These are phyloP conservation scores for Ustilago trichophora DNA, from an alignment of 1,284 basidiomycete genomes.

Conservation along the genomic window DNA sequence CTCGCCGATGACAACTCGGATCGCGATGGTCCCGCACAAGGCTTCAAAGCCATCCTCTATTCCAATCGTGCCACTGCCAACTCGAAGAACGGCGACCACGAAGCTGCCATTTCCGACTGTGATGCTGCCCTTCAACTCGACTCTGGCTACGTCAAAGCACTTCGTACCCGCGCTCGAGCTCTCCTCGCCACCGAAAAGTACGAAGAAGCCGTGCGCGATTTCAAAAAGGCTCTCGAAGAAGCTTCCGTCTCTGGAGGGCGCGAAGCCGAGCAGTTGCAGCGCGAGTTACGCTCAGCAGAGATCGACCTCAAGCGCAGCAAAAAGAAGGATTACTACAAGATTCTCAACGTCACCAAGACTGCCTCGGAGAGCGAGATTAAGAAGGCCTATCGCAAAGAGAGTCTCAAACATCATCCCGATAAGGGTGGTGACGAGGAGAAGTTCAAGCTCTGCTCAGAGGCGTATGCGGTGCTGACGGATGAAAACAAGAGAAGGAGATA, in stretches of 20 bases:
- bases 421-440: constrained; percentile 66
- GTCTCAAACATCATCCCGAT: constrained; percentile 65
- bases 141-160: constrained; percentile 80
- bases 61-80: constrained; percentile 85
- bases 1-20: constrained; percentile 47
- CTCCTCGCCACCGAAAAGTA: constrained; percentile 78
- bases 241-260: constrained; percentile 26
- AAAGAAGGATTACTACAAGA: constrained; percentile 76
- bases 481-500: constrained; percentile 60
- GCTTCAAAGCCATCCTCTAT: constrained; percentile 74
- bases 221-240: constrained; percentile 79
- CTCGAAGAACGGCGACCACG: constrained; percentile 74
- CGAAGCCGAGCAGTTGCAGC: constrained; percentile 74
- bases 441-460: constrained; percentile 65
- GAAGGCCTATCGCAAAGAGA: constrained; percentile 68
- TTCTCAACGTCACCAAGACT: constrained; percentile 77
- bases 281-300: constrained; percentile 69
- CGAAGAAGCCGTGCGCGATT: constrained; percentile 78
- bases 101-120: constrained; percentile 78
- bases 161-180: constrained; percentile 83
- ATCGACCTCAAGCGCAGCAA: constrained; percentile 63
- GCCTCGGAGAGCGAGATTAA: constrained; percentile 85
- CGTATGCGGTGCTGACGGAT: constrained; percentile 61
- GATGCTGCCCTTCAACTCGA: constrained; percentile 75
- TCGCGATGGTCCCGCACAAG: constrained; percentile 48